Conservation (phyloP, 139 green algal genomes). For the Closterium sp. region DNA sequence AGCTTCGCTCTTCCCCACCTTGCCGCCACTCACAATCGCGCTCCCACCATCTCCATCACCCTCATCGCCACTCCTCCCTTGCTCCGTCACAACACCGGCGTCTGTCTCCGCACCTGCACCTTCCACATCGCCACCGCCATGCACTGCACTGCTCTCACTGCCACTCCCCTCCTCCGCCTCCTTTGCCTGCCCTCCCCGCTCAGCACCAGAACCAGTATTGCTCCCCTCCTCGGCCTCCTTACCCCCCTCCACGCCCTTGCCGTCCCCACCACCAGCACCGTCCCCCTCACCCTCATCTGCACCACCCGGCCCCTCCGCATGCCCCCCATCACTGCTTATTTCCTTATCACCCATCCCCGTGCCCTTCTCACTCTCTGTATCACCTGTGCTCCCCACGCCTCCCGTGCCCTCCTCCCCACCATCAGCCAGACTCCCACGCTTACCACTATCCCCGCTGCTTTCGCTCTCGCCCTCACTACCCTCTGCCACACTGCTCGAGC, state of each 20-base stretch:
- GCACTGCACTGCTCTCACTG: neutral
- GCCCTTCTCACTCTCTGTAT: neutral
- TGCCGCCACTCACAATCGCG: neutral
- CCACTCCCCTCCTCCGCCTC: neutral
- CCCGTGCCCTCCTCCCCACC: neutral
- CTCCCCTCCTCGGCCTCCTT: neutral
- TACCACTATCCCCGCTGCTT: neutral
- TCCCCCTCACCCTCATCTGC: neutral
- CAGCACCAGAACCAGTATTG: neutral
- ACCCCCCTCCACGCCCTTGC: neutral
- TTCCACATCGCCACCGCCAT: neutral
- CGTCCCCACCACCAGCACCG: neutral
- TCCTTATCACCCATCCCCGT: neutral
- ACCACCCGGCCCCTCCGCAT: neutral
- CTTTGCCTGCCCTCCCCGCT: neutral
- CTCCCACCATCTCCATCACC: neutral
- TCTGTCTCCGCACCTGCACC: neutral
- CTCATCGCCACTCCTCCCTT: neutral
- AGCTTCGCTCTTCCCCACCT: neutral
- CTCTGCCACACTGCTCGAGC: neutral
- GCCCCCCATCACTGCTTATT: neutral
- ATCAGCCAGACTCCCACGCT: neutral
- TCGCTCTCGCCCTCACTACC: neutral
- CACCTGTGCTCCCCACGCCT: neutral
- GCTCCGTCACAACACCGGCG: neutral